phyloP scores from a whole-genome alignment of 768 basidiomycete genomes.

The Rhizopogon roseolus region DNA sequence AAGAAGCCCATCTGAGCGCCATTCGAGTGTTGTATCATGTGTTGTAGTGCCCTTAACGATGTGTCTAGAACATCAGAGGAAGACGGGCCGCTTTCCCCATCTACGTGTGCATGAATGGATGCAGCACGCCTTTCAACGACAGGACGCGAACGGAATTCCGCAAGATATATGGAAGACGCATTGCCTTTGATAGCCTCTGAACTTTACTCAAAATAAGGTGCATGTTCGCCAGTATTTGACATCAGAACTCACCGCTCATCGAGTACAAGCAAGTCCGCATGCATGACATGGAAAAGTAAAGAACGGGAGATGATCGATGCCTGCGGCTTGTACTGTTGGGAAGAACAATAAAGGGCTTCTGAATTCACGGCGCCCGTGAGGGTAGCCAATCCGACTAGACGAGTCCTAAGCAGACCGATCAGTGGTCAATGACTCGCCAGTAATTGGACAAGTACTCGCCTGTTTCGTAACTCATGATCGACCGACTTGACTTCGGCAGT shows the following conservation, averaged over 20 bases:
- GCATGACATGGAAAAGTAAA: slow-evolving; percentile 61
- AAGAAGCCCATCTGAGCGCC: slow-evolving; percentile 68
- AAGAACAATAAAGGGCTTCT: slow-evolving; percentile 74
- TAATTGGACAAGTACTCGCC: slow-evolving; percentile 34
- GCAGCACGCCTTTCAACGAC: slow-evolving; percentile 77
- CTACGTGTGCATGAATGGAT: slow-evolving; percentile 84
- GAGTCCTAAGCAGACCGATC: slow-evolving; percentile 45
- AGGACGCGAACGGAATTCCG: slow-evolving; percentile 80
- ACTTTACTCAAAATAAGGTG: slow-evolving; percentile 29
- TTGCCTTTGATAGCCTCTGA: slow-evolving; percentile 60
- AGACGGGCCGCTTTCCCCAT: slow-evolving; percentile 84
- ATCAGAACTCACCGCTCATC: slow-evolving; percentile 56
- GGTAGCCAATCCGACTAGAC: slow-evolving; percentile 82
- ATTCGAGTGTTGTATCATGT: slow-evolving; percentile 71
- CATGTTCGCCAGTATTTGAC: background rate
- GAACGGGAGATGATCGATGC: slow-evolving; percentile 67
- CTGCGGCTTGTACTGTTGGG: slow-evolving; percentile 68
- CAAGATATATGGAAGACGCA: slow-evolving; percentile 72
- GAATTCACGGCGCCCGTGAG: slow-evolving; percentile 78
- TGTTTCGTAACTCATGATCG: slow-evolving; percentile 71
- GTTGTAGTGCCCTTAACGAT: slow-evolving; percentile 64
- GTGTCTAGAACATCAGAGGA: slow-evolving; percentile 70
- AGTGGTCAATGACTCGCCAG: background rate
- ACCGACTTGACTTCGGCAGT: slow-evolving; percentile 37
- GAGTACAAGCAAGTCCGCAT: slow-evolving; percentile 53